Conservation (phyloP, 1,284 basidiomycete genomes). For the Pseudozyma thailandica region DNA sequence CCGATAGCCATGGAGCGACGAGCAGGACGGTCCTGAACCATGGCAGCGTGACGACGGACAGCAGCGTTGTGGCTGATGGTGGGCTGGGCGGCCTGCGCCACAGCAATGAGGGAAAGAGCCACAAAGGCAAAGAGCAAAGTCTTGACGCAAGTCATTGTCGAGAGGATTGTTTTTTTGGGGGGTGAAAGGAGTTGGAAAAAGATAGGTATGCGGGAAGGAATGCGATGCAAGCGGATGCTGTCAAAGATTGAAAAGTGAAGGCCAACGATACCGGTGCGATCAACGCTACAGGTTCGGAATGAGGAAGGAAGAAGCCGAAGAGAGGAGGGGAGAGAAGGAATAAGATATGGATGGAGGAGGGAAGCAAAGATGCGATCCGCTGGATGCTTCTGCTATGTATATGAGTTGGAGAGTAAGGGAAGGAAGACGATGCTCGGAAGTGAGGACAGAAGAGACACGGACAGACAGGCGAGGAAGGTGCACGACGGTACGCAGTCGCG, state of each 20-base stretch:
- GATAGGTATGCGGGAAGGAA: background rate
- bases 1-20: constrained; percentile 32
- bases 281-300: constrained; percentile 36
- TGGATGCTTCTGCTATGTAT: constrained; percentile 7
- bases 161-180: background rate
- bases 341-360: constrained; percentile 4
- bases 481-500: background rate
- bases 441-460: background rate
- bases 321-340: constrained; percentile 3
- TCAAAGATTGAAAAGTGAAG: constrained; percentile 2
- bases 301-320: constrained; percentile 2
- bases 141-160: constrained; percentile 31
- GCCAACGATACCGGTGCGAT: constrained; percentile 32
- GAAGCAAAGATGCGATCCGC: background rate
- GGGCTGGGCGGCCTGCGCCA: constrained; percentile 34
- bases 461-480: background rate
- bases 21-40: constrained; percentile 23
- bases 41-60: constrained; percentile 28
- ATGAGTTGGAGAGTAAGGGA: background rate
- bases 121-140: constrained; percentile 38
- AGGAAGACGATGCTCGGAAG: background rate
- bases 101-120: constrained; percentile 34
- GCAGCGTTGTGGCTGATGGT: constrained; percentile 45
- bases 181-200: background rate
- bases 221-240: constrained; percentile 1